phyloP scores from a whole-genome alignment of 2,329 filamentous ascomycete species.

The Pestalotiopsis sp. region DNA sequence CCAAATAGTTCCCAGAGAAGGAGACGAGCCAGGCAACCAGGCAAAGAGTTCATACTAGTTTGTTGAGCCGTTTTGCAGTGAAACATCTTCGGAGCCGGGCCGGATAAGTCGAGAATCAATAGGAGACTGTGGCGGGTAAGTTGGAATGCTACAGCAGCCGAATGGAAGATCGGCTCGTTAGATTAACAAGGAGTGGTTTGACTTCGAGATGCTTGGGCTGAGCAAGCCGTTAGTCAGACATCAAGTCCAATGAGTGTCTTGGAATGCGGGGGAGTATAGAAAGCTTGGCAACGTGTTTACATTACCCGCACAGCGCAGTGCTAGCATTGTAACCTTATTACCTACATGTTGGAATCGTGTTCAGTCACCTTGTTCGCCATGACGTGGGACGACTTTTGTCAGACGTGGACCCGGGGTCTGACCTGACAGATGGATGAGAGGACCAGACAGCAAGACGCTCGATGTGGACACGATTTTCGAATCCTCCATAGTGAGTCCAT shows the following conservation, averaged over 20 bases:
- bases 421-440: background rate
- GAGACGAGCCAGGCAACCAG: background rate
- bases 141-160: background rate
- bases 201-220: background rate
- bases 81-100: background rate
- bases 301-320: background rate
- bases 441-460: background rate
- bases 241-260: background rate
- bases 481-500: background rate
- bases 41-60: background rate
- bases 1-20: background rate
- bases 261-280: background rate
- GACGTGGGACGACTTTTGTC: background rate
- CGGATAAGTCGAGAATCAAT: background rate
- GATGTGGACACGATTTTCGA: background rate
- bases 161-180: background rate
- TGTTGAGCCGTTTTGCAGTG: background rate
- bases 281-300: background rate
- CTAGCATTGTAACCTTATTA: background rate
- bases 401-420: too few species aligned
- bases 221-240: background rate
- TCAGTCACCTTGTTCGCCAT: background rate
- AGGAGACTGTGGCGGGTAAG: background rate
- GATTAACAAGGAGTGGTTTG: background rate
- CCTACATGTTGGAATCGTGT: too few species aligned